phyloP scores from a whole-genome alignment of 2,329 filamentous ascomycete species.

The Exophiala viscosa region DNA sequence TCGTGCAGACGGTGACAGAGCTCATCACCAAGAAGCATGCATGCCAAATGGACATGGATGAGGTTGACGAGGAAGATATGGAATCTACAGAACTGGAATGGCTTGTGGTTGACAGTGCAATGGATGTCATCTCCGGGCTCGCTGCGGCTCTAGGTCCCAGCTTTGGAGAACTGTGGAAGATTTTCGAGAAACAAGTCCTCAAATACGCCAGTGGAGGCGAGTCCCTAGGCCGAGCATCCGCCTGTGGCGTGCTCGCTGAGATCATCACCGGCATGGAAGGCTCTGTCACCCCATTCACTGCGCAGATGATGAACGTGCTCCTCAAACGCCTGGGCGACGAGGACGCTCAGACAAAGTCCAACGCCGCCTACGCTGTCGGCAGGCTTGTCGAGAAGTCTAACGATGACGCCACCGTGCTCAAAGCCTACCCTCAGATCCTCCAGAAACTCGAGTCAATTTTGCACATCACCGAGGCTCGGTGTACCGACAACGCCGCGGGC shows the following conservation, averaged over 20 bases:
- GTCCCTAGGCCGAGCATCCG: slow-evolving; percentile 79
- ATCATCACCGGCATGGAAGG: slow-evolving; percentile 78
- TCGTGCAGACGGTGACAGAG: slow-evolving; percentile 69
- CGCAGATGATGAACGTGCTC: slow-evolving; percentile 71
- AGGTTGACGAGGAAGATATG: slow-evolving; percentile 66
- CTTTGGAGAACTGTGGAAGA: slow-evolving; percentile 88
- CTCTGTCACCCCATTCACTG: slow-evolving; percentile 77
- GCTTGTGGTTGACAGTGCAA: slow-evolving; percentile 89
- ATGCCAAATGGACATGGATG: slow-evolving; percentile 85
- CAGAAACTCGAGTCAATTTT: slow-evolving; percentile 82
- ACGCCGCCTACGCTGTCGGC: slow-evolving; percentile 87
- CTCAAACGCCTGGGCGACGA: slow-evolving; percentile 84
- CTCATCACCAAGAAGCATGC: slow-evolving; percentile 88
- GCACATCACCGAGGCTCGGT: slow-evolving; percentile 69
- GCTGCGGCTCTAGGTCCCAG: slow-evolving; percentile 74
- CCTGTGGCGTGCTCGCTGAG: slow-evolving; percentile 89
- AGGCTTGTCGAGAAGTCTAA: slow-evolving; percentile 78
- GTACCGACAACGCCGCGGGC: slow-evolving; percentile 89
- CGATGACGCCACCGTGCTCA: slow-evolving; percentile 68
- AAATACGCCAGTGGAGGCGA: slow-evolving; percentile 85
- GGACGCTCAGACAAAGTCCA: slow-evolving; percentile 88
- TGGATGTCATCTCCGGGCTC: slow-evolving; percentile 84
- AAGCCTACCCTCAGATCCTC: slow-evolving; percentile 73
- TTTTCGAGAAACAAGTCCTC: slow-evolving; percentile 87
- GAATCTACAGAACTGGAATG: slow-evolving; percentile 96